Percentiles rank a stretch among this genome's conserved stretches.
Evolutionary conservation across 768 basidiomycete genomes (phyloP).

Genomic region (Collybia nuda): DNA sequence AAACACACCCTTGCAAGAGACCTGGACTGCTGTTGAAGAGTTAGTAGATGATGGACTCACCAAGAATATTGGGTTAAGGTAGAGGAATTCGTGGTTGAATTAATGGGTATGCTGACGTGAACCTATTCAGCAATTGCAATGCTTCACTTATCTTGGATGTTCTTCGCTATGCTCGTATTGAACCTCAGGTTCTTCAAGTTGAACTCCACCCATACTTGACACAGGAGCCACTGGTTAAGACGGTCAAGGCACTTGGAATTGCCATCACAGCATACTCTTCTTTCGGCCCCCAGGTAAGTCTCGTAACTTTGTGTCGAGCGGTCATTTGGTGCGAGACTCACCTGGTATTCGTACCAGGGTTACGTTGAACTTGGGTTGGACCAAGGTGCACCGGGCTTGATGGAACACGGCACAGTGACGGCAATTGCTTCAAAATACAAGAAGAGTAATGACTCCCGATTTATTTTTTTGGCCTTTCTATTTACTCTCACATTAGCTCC

Average conservation of each 20-base stretch:
- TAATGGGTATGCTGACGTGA: not conserved
- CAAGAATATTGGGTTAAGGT: conserved; percentile 83
- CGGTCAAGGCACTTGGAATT: conserved; percentile 58
- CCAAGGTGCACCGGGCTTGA: conserved; percentile 49
- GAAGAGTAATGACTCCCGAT: conserved; percentile 43
- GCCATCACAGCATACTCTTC: conserved; percentile 66
- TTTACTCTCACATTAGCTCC: conserved; percentile 25
- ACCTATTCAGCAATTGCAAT: conserved; percentile 61
- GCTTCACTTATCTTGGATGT: conserved; percentile 75
- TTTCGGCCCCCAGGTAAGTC: conserved; percentile 34
- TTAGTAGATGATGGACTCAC: conserved; percentile 68
- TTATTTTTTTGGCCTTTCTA: not conserved
- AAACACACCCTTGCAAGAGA: conserved; percentile 74
- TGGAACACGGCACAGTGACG: conserved; percentile 46
- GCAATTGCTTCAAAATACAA: conserved; percentile 46
- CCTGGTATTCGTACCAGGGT: conserved; percentile 22
- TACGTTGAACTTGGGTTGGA: conserved; percentile 68
- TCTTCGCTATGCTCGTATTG: conserved; percentile 72
- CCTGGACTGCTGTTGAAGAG: conserved; percentile 82
- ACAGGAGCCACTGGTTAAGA: conserved; percentile 54
- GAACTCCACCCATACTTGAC: conserved; percentile 73
- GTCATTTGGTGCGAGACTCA: conserved; percentile 6
- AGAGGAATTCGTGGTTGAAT: conserved; percentile 6
- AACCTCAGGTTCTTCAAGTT: conserved; percentile 70
- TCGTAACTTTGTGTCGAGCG: conserved; percentile 15